Evolutionary conservation across 1,284 basidiomycete species (phyloP), one percentile per base, ranked within the genome.

Genomic region (Inonotus obliquus): DNA sequence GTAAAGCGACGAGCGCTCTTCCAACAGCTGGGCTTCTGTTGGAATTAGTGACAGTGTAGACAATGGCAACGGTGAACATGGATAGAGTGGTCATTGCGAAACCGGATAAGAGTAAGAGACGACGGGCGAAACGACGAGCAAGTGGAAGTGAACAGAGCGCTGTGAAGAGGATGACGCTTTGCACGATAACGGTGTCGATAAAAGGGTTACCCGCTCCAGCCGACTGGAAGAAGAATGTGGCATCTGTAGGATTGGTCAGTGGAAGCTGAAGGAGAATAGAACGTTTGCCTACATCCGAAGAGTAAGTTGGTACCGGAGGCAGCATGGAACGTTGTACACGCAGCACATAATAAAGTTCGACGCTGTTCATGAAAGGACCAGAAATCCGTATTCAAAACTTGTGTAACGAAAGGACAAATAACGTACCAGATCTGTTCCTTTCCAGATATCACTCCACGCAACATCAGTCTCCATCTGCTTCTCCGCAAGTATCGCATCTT

Each of bases 191-290:
- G 5, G 63, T 63, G 44, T 66, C 63, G 21, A 57, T 60, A 58
- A 67, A 67, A 2, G 67, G 65, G 13, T 61, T 59, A 13, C 54
- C 61, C 19, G 61, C 47, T 7, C 61, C 61, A 5, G 64, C 61
- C 37, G 65, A 59, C 27, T 66, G 64, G 54, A 66, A 66, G 47
- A 66, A 66, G 47, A 61, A 64, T 19, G 63, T 65, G 44, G 61
- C 64, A 32, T 61, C 60, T 61, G 38, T 45, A 19, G 25, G 21
- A 47, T 1, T 21, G n/a, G 5, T 21, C 41, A 21, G 25, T n/a
- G 27, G 38, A 21, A 10, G 13, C 19, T 10, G 14, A 49, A 14
- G 27, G 14, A 9, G 0, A 27, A 23, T 14, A 37, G 25, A 10
- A 29, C 10, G 37, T 3, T 13, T 9, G 39, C 62, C 39, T 27